These are phyloP conservation scores for Kurtzmaniella fragi DNA, from an alignment of 805 yeast genomes.

Conservation along the genomic window DNA sequence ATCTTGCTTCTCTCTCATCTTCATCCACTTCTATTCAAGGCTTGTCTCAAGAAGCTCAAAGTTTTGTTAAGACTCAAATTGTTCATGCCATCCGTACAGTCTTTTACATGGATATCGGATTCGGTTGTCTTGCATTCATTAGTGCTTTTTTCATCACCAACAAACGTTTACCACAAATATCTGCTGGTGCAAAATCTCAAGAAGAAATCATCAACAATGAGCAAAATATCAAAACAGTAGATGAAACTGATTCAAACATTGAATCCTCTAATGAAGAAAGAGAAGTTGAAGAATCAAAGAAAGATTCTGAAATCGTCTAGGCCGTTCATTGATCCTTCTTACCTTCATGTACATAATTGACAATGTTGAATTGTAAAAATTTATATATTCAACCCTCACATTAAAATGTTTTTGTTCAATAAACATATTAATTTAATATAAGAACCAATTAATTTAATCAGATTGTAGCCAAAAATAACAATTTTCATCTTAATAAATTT, in stretches of 20 bases:
- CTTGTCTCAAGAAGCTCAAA: constrained; percentile 17
- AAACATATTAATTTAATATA: too few species aligned
- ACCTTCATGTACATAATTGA: too few species aligned
- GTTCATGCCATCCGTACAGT: constrained; percentile 36
- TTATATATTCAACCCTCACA: too few species aligned
- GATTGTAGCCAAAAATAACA: too few species aligned
- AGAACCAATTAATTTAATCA: too few species aligned
- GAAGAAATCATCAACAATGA: too few species aligned
- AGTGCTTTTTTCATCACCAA: constrained; percentile 31
- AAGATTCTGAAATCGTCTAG: background rate
- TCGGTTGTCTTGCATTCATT: constrained; percentile 25
- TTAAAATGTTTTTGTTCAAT: too few species aligned
- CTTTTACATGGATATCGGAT: constrained; percentile 37
- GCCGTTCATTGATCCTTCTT: too few species aligned
- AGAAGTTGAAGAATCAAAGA: background rate
- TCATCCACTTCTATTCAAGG: constrained; percentile 10
- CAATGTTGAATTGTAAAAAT: too few species aligned
- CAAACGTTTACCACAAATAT: constrained; percentile 26
- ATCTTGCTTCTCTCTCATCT: constrained; percentile 10
- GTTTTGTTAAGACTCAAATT: constrained; percentile 19
- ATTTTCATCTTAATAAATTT: too few species aligned
- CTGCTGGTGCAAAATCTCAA: background rate
- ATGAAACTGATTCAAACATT: background rate
- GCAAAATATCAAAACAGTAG: too few species aligned
- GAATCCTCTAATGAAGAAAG: background rate